phyloP scores from a whole-genome alignment of 2,329 filamentous ascomycete genomes.

The Colletotrichum costaricense region DNA sequence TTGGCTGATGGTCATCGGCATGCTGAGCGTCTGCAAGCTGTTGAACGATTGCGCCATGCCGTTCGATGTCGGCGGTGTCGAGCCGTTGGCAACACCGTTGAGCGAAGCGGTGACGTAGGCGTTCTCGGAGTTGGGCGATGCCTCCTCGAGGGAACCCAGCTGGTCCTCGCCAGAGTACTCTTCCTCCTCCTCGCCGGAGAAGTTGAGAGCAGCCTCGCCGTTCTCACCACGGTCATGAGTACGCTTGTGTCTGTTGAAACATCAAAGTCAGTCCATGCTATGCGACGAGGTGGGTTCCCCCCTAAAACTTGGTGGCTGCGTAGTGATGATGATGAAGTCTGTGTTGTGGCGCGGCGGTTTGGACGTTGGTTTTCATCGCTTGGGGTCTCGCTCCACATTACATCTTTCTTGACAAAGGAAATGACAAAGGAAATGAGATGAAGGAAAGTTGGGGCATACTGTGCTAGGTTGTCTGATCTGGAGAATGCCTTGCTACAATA shows the following conservation, averaged over 20 bases:
- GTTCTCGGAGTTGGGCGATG: conserved; percentile 77
- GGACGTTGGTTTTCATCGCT: conserved; percentile 42
- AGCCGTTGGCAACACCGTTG: conserved; percentile 53
- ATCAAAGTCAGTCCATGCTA: conserved; percentile 49
- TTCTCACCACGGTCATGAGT: conserved; percentile 75
- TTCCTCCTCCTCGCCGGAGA: conserved; percentile 87
- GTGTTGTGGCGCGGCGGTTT: conserved; percentile 47
- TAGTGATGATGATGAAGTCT: conserved; percentile 45
- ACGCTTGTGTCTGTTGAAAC: conserved; percentile 83
- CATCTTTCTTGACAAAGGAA: conserved; percentile 45
- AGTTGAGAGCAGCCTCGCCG: conserved; percentile 66
- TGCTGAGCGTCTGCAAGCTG: conserved; percentile 70
- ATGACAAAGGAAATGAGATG: conserved; percentile 46
- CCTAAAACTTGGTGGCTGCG: conserved; percentile 38
- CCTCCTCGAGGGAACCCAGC: conserved; percentile 82
- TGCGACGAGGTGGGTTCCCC: not conserved
- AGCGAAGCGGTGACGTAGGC: conserved; percentile 69
- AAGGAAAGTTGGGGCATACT: conserved; percentile 72
- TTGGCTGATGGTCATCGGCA: conserved; percentile 73
- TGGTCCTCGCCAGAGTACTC: conserved; percentile 86
- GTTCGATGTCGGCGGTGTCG: conserved; percentile 41
- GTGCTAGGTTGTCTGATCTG: conserved; percentile 97
- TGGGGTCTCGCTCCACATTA: conserved; percentile 53
- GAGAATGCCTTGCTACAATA: conserved; percentile 99
- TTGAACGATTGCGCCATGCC: conserved; percentile 57